Evolutionary conservation across 139 green algal genomes (phyloP).

Genomic region (Coelastrella sp.): DNA sequence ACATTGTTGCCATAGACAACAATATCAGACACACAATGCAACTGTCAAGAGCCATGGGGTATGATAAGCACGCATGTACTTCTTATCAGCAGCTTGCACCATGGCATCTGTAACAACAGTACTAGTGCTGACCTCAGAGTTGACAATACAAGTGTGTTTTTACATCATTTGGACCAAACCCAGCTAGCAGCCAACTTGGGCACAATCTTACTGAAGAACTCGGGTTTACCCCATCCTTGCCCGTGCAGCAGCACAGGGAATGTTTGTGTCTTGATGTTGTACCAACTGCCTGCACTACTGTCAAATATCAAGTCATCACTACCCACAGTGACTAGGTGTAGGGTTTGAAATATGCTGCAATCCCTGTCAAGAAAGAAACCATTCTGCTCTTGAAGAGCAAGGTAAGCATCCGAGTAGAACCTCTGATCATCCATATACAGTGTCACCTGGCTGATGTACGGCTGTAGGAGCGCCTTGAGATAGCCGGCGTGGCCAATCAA

Average conservation of each 20-base stretch:
- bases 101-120: no score
- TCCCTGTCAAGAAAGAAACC: not conserved
- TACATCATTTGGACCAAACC: not conserved
- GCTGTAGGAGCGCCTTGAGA: not conserved
- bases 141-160: no score
- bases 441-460: not conserved
- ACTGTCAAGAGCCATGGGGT: no score
- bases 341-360: not conserved
- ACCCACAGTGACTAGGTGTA: not conserved
- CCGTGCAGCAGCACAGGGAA: conserved; percentile 6
- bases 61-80: no score
- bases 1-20: no score
- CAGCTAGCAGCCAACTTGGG: not conserved
- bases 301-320: not conserved
- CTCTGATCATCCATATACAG: not conserved
- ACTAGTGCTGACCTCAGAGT: no score
- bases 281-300: not conserved
- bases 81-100: no score
- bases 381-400: not conserved
- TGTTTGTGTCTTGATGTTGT: not conserved
- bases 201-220: not conserved
- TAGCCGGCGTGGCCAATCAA: not conserved
- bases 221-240: not conserved
- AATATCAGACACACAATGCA: no score
- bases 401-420: not conserved